Evolutionary conservation across 2,329 filamentous ascomycete species (phyloP), one percentile per base, ranked within the genome.

Genomic region (Penicillium fuscoglaucum): DNA sequence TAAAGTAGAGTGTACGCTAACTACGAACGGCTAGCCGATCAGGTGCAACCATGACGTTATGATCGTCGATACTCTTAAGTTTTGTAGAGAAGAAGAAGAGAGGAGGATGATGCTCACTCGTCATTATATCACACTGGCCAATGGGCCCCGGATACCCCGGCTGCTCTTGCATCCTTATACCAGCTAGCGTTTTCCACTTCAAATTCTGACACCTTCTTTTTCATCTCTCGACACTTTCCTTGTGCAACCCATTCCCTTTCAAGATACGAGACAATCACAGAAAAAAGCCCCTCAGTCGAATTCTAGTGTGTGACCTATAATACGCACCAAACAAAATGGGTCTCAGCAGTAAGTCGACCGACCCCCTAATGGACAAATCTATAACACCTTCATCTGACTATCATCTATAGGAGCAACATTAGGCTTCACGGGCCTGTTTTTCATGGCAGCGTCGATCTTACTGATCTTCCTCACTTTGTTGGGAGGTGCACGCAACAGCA

Each of bases 401-500:
- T 12, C 15, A 31, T 31, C 6, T 57, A 41, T 43, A 87, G 85
- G 85, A 69, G 80, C 82, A 56, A 57, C 81, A 48, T 75, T 87
- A 68, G 83, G 81, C 64, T 71, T 85, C 47, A 61, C 80, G 48
- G 86, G 86, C 71, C 78, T 89, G 58, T 74, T 89, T 66, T 78
- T 90, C 61, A 80, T 87, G 61, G 85, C 83, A 46, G 85, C 80
- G 45, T 82, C 85, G 53, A 78, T 88, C 52, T 75, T 90, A 29
- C 74, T 90, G 62, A 83, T 88, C 66, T 84, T 90, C 74, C 81
- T 90, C 66, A 83, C 87, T 62, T 79, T 90, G 50, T 79, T 90
- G 45, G 86, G 82, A 43, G 87, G 87, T 59, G 80, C 79, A 33
- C 76, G 79, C 57, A 79, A 85, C 68, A 72, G 70, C 44, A 78